Evolutionary conservation across 192 early-diverging fungal genomes (phyloP), one percentile per base, ranked within the genome.

Genomic region (Linnemannia zychae): DNA sequence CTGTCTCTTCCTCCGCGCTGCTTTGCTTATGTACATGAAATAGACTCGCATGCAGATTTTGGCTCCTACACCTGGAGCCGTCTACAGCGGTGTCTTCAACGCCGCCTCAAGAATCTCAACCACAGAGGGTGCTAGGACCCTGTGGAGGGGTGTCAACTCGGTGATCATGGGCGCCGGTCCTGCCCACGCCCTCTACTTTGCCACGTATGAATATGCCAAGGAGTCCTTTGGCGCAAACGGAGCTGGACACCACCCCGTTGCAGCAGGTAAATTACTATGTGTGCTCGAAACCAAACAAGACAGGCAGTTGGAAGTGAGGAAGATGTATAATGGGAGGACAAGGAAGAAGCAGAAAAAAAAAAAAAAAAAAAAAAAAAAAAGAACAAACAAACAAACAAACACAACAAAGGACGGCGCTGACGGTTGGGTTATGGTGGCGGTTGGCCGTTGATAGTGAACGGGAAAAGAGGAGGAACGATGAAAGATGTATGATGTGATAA

Each of bases 171-270:
- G 97, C 34, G 96, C 97, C 4, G 98, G 97, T 0, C 98, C 98
- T 3, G 96, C 97, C 13, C 98, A 99, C 81, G 98, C 98, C 1
- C 90, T 99, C 33, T 96, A 98, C 76, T 99, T 98, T 92, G 97
- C 95, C 15, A 94, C 94, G 15, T 99, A 99, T 87, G 98, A 99
- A 87, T 89, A 93, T 50, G 95, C 93, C 81, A 99, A 98, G 87
- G 91, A 95, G 49, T 53, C 91, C 20, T 94, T 97, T 76, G 92
- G 92, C 11, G 92, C 87, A 33, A 88, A 91, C 47, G 85, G 78
- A 33, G 48, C 89, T 18, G 92, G 92, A 67, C 90, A 92, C 68
- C 93, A 92, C 50, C 88, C 91, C 18, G 24, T 94, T 52, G 91
- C 93, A 71, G 91, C 94, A 69, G 90, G 92, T 93, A 88, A 84